Evolutionary conservation across 192 early-diverging fungal species (phyloP), one percentile per base, ranked within the genome.

Genomic region (Podila epicladia): DNA sequence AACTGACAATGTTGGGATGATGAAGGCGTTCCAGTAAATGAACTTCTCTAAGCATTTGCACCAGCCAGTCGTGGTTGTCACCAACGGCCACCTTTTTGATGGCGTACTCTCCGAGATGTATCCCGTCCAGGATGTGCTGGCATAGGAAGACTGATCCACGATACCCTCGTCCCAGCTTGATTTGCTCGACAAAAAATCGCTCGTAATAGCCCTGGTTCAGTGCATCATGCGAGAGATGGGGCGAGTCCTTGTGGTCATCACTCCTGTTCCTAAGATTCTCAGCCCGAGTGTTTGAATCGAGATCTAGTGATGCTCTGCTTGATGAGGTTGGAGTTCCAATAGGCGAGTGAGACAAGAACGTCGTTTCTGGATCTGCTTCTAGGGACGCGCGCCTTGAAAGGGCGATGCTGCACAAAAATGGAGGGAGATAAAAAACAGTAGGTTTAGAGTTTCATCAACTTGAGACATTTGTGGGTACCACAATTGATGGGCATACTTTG

Each of bases 201-300:
- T 93, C 89, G 70, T 99, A 99, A 75, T 99, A 99, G 7, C 97
- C 97, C 68, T 97, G 94, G 72, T 99, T 99, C 70, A 97, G 95
- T 12, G 93, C 89, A 61, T 87, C 84, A 2, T 84, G 86, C 3
- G 90, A 86, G 6, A 96, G 84, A 71, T 89, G 86, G 4, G 72
- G 48, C 0, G 82, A 49, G 20, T 60, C n/a, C 9, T 55, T 48
- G 29, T 62, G 45, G 12, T 55, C 58, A 19, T 22, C n/a, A 2
- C 3, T 13, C 22, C 58, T 60, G 37, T 28, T 51, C 20, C 61
- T 12, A 28, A 58, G 28, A 26, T 61, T 29, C 5, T 48, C 67
- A 1, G 82, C 15, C n/a, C 57, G n/a, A 11, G 29, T 13, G 7
- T 49, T 60, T 5, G 37, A 60, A 64, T 79, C 72, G 28, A 79